A percentile compares a stretch with the other conserved stretches of the same genome.
phyloP scores from a whole-genome alignment of 257 asterid species.

The Linderniella brevidens region DNA sequence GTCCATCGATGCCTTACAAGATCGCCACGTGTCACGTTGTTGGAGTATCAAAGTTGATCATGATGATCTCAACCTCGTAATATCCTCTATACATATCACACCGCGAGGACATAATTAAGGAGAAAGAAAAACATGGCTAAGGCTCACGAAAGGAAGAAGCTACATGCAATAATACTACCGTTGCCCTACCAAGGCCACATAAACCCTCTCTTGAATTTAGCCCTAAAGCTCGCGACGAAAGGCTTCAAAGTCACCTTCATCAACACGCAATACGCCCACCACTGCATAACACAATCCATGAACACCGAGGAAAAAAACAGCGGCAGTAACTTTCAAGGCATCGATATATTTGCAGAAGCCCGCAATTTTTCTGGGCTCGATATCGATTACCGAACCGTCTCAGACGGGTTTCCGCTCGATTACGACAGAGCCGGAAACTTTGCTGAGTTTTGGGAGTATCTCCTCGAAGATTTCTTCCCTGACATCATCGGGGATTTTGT shows the following conservation, averaged over 20 bases:
- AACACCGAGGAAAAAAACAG: no score
- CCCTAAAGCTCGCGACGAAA: conserved; percentile 9
- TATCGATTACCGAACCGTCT: conserved; percentile 1
- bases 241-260: conserved; percentile 12
- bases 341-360: neutral
- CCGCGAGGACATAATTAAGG: no score
- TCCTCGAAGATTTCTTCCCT: conserved; percentile 9
- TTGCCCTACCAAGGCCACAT: conserved; percentile 13
- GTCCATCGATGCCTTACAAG: no score
- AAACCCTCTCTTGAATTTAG: conserved; percentile 10
- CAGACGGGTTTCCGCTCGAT: conserved; percentile 12
- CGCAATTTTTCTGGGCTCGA: conserved; percentile 5
- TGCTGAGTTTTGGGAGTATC: neutral
- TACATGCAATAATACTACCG: conserved; percentile 13
- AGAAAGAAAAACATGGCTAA: no score
- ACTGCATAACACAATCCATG: neutral
- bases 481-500: conserved; percentile 13
- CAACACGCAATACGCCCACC: conserved; percentile 6
- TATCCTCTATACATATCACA: no score
- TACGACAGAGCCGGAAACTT: conserved; percentile 10
- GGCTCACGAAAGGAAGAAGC: neutral
- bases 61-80: no score
- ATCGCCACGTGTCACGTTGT: no score
- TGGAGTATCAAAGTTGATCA: no score
- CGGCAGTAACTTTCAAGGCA: no score